Evolutionary conservation across 2,329 filamentous ascomycete genomes (phyloP), one percentile per base, ranked within the genome.

Genomic region (Salinomyces thailandicus): DNA sequence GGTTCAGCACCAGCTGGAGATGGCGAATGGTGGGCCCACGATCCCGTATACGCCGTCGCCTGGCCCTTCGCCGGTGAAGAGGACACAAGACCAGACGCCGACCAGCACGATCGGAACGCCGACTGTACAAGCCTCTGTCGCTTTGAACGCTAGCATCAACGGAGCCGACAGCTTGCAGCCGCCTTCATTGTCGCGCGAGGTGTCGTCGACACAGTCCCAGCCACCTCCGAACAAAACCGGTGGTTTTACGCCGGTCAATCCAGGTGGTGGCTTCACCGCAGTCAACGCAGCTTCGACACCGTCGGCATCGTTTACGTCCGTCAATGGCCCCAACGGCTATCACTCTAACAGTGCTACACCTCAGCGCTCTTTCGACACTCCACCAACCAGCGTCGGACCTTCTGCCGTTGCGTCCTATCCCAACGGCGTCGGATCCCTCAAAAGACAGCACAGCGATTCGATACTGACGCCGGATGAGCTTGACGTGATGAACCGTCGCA

Each of bases 1-100:
- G 18, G 87, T 96, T n/a, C 89, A 95, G 51, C 87, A 95, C 52
- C 86, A 95, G 61, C 68, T 96, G 7, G 89, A 96, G 58, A 75
- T 83, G 44, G 87, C 96, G 59, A 86, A 95, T 53, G 89, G 89
- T 41, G 91, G 89, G 1, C 86, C 36, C 11, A 26, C 22, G 22
- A 8, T 9, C 9, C 27, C 89, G 12, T 76, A 91, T 43, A 95
- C 87, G 0, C 78, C 79, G 13, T 80, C 77, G 3, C 86, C 89
- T 3, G 62, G 80, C 55, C 61, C 85, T 62, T 81, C 77, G 20
- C 86, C 89, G 1, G 68, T 85, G 54, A 87, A 69, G 49, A 72
- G 68, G 44, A 57, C 59, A 39, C 43, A 67, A 42, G 57, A 67
- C 39, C 51, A 59, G 14, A 72, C 70, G 3, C 66, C 72, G 14